Base-by-base conservation (phyloP, 768 basidiomycete species). In the Calvatia gigantea region DNA sequence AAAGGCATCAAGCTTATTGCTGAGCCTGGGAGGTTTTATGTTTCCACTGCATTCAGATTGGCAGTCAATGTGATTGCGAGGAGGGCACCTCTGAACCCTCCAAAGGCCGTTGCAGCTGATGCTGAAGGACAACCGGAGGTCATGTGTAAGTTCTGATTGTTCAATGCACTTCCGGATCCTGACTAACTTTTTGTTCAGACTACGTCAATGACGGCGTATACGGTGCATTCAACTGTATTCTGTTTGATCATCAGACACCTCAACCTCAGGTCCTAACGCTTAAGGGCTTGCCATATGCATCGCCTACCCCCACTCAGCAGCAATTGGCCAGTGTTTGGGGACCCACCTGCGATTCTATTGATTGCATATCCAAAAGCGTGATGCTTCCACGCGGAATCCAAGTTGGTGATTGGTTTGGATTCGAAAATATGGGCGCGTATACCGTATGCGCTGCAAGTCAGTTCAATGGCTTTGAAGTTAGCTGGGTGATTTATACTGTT, bases 131-230 rank as follows among this genome's bases (percentile, higher is more conserved):
- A 73, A 37, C 76, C 76, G 38, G 67, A 68, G 50, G 87, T 94
- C 62, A 99, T 98, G 96, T 97, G 94, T 97, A 73, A 70, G 94
- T 64, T 35, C 29, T 46, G 17, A 15, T 33, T 41, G 33, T 48
- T 54, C 50, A 33, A 44, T 28, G 29, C 32, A 21, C n/a, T 38
- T 23, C 57, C 57, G 33, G 32, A n/a, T 43, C 27, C 32, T 52
- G 33, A 14, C 28, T 51, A 52, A 54, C 57, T 50, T 54, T 57
- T 8, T 28, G 51, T 38, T 60, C 70, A 97, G 94, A 98, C 77
- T 98, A 98, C 77, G 94, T 98, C 82, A 98, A 98, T 74, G 96
- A 98, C 70, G 97, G 97, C 41, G 94, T 99, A 37, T 99, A 99
- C 70, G 94, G 96, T 48, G 85, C 93, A 19, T 94, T 95, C 78